Base-by-base conservation (phyloP, 1,284 basidiomycete species). In the Polyporus tsugae region DNA sequence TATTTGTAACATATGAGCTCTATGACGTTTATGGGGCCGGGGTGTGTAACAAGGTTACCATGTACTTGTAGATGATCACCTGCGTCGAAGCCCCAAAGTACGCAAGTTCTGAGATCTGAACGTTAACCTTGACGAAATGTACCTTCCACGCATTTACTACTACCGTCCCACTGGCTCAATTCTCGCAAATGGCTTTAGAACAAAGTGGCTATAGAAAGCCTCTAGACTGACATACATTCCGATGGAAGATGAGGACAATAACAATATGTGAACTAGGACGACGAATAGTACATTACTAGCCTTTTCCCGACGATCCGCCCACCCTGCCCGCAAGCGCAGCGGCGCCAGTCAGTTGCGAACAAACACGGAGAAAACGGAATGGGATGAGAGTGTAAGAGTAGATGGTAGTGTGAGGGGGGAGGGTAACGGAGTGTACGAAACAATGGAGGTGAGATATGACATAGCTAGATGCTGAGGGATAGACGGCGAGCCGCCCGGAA, bases 191-290 rank as follows among this genome's bases (percentile, higher is more conserved):
- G 33, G 6, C 38, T 11, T 2, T 5, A 29, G 25, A 36, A 2
- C 22, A 15, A 15, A 15, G 11, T 60, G 25, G 36, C 13, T 29
- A 29, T 11, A 60, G 22, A 44, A 33, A 64, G 11, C 10, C 33
- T 60, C 53, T 57, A 41, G 15, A 67, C 25, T 41, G 39, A 60
- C 53, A 53, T 60, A 67, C 63, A 67, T 67, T 53, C 44, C 52
- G 13, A 41, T 25, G 57, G 46, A 63, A 60, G 46, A 63, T 38
- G 57, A 61, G 58, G 39, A 64, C 39, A 67, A 67, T 67, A 67
- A 67, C 66, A 67, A 67, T 67, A 67, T 64, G 62, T 39, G 66
- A 67, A 67, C 66, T 64, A 64, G 25, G n/a, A 64, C 36, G 57
- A 55, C 10, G 65, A 41, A 63, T 42, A n/a, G 39, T 67, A 67